phyloP scores from a whole-genome alignment of 345 rosid genomes.

The Turnera subulata region DNA sequence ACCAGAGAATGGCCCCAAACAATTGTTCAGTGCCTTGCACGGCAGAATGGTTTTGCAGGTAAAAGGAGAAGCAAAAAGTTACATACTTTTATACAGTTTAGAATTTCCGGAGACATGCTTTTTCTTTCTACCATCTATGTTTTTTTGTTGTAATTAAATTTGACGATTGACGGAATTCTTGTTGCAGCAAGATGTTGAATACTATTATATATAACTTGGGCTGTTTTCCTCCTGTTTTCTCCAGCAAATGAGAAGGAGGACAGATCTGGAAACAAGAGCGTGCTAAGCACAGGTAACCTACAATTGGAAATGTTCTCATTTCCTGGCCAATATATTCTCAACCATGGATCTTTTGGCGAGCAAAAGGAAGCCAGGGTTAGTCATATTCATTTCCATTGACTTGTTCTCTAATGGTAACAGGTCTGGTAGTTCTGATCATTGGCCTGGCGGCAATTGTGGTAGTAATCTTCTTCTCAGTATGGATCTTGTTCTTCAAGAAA shows the following conservation, averaged over 20 bases:
- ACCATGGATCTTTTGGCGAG: not conserved
- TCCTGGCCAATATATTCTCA: not conserved
- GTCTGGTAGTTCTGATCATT: conserved; percentile 26
- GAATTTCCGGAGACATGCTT: no score
- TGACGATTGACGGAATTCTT: no score
- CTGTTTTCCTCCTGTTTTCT: not conserved
- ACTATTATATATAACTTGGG: no score
- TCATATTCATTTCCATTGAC: not conserved
- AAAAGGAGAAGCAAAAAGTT: no score
- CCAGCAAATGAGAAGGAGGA: conserved; percentile 19
- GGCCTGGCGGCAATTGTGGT: conserved; percentile 22
- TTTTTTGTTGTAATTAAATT: no score
- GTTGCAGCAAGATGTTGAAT: no score
- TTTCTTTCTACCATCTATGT: no score
- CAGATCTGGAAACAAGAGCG: not conserved
- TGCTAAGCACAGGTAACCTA: conserved; percentile 10
- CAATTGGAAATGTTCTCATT: not conserved
- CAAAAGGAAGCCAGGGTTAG: no score
- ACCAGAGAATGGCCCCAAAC: conserved; percentile 25
- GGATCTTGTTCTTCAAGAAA: conserved; percentile 26
- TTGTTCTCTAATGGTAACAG: conserved; percentile 19
- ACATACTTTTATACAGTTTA: no score
- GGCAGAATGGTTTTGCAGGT: conserved; percentile 25
- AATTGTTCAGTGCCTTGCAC: conserved; percentile 37
- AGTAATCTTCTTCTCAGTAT: conserved; percentile 20